A percentile compares a stretch with the other conserved stretches of the same genome.
Evolutionary conservation across 371 early-diverging fungal species (phyloP).

Genomic region (Mucor plumbeus): DNA sequence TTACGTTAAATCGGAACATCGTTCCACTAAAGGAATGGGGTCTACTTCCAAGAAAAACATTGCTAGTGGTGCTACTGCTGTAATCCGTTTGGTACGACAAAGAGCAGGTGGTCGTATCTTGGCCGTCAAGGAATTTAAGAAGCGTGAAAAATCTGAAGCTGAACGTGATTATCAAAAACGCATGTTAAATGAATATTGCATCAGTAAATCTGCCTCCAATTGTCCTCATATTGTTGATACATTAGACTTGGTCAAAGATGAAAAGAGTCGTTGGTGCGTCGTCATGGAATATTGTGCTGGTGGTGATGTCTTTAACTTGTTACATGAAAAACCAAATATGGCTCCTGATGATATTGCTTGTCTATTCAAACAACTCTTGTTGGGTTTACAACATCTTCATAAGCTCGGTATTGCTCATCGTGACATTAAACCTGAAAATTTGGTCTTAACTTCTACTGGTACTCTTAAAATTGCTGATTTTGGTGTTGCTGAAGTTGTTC

Average conservation of each 20-base stretch:
- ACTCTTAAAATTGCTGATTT: slow-evolving; percentile 98
- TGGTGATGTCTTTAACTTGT: slow-evolving; percentile 63
- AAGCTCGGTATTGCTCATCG: slow-evolving; percentile 88
- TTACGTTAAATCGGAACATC: slow-evolving; percentile 40
- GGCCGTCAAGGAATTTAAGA: slow-evolving; percentile 72
- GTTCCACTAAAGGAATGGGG: slow-evolving; percentile 34
- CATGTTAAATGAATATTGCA: slow-evolving; percentile 77
- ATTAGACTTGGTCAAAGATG: slow-evolving; percentile 70
- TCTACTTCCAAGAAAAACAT: slow-evolving; percentile 45
- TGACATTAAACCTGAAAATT: slow-evolving; percentile 92
- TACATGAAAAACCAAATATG: slow-evolving; percentile 48
- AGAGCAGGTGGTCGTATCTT: slow-evolving; percentile 32
- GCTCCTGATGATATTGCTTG: slow-evolving; percentile 55
- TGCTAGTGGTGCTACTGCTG: slow-evolving; percentile 56
- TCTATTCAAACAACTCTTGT: slow-evolving; percentile 86
- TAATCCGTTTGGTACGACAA: slow-evolving; percentile 46
- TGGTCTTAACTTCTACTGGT: slow-evolving; percentile 80
- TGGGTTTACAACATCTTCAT: slow-evolving; percentile 96
- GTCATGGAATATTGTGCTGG: slow-evolving; percentile 79
- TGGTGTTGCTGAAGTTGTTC: slow-evolving; percentile 93
- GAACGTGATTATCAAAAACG: slow-evolving; percentile 71
- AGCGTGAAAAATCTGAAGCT: slow-evolving; percentile 57
- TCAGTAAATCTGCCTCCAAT: slow-evolving; percentile 63
- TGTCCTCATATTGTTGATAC: slow-evolving; percentile 75
- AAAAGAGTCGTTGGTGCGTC: slow-evolving; percentile 64